Evolutionary conservation across 2,329 filamentous ascomycete species (phyloP), one percentile per base, ranked within the genome.

Genomic region (Colletotrichum sp.): DNA sequence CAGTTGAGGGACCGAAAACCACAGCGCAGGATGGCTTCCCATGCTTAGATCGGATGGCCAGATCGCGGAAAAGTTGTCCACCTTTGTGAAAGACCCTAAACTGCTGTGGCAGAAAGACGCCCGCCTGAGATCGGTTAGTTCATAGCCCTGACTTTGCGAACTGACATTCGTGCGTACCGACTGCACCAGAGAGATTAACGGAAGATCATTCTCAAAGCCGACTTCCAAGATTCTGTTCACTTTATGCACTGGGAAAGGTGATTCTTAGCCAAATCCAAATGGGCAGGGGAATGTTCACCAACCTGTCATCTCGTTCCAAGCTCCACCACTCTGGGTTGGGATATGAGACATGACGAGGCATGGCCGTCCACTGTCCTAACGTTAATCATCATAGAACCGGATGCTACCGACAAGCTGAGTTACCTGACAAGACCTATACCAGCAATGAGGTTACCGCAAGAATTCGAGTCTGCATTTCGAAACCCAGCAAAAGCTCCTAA

Each of bases 201-300:
- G 44, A 49, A 49, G n/a, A 2, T 49, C 44, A 49, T 49, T 49
- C 44, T 49, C 44, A 21, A 49, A 49, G 44, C 44, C 44, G 3
- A 49, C 18, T 21, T 49, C 44, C 10, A 49, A 13, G 10, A 49
- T 49, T 21, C 44, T 21, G n/a, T 49, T 49, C 44, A 49, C 44
- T 49, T 49, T 49, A 2, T 49, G n/a, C n/a, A 49, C 44, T 44
- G 9, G 5, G 5, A 3, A 44, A 44, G 18, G 18, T 44, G 9
- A 0, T n/a, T 44, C 5, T 44, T 12, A 44, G 39, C 39, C 39
- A n/a, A 44, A 0, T 44, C 18, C 18, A n/a, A 44, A 44, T 0
- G 3, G 18, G 3, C 9, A 0, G 16, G 9, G 1, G 6, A 13
- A 7, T 21, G 0, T 49, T 5, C 3, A 49, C 10, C 6, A 49